Evolutionary conservation across 2,329 filamentous ascomycete genomes (phyloP), one percentile per base, ranked within the genome.

Genomic region (Tolypocladium album): DNA sequence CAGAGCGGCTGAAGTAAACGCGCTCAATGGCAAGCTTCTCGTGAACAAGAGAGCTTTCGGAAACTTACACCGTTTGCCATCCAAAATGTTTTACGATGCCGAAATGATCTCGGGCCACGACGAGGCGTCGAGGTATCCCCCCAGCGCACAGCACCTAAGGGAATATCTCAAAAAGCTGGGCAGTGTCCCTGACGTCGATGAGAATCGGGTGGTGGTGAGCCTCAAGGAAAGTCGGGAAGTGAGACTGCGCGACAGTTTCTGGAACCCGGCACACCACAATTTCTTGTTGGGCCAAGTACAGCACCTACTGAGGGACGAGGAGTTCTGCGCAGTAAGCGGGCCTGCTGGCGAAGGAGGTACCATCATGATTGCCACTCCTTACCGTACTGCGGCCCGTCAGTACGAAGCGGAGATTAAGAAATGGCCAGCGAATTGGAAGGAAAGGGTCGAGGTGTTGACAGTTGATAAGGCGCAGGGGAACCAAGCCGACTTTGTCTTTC

Each of bases 401-500:
- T 81, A 81, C 58, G 60, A 65, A 4, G 60, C 65, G 0, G 63
- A 70, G 0, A 67, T 71, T 0, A 67, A 66, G 12, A 53, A 62
- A 2, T 68, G 72, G 65, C 70, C 71, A 0, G 15, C 56, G 1
- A 63, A 68, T 13, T 69, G 62, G 55, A 68, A 69, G 53, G 39
- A 62, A 0, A 67, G 76, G 1, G 72, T 79, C 0, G 68, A 75
- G 31, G 72, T 77, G 0, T 63, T 78, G 22, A 81, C 78, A 0
- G 72, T 79, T 0, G 78, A 79, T 57, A 76, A 72, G 5, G 74
- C 76, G 0, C 78, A 80, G 45, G 78, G 78, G 0, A 76, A 78
- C 17, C 76, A 81, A 60, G 77, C 78, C 0, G 78, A 81, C 47
- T 69, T 79, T 6, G 76, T 80, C 0, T 75, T 79, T 40, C 68